phyloP scores from a whole-genome alignment of 495 filamentous ascomycete species.

The Stereocaulon alpinum region DNA sequence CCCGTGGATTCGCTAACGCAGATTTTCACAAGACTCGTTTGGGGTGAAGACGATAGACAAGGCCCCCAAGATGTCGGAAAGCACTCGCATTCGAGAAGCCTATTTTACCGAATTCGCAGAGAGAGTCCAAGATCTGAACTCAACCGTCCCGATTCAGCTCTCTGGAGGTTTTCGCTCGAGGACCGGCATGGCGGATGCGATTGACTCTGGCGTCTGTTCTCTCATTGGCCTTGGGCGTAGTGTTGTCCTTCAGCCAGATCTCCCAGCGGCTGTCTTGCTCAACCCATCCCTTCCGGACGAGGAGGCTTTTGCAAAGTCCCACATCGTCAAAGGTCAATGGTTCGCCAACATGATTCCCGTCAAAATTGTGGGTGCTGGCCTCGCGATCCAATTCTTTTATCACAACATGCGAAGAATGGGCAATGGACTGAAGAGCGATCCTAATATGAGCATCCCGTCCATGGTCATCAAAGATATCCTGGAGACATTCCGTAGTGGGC shows the following conservation, averaged over 20 bases:
- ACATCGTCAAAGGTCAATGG: slow-evolving; percentile 24
- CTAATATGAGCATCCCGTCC: slow-evolving; percentile 20
- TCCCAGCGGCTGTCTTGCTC: slow-evolving; percentile 17
- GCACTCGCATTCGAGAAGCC: slow-evolving; percentile 20
- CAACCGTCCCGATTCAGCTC: slow-evolving; percentile 17
- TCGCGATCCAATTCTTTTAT: slow-evolving; percentile 24
- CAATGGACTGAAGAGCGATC: slow-evolving; percentile 21
- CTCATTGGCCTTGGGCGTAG: slow-evolving; percentile 21
- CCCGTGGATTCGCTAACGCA: neutral
- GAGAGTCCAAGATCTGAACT: slow-evolving; percentile 13
- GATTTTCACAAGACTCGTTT: slow-evolving; percentile 13
- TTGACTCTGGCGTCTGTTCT: slow-evolving; percentile 17
- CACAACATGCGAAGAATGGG: slow-evolving; percentile 25
- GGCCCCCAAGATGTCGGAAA: slow-evolving; percentile 16
- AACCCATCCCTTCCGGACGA: slow-evolving; percentile 19
- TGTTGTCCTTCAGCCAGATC: slow-evolving; percentile 19
- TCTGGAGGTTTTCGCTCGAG: slow-evolving; percentile 22
- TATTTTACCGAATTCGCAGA: slow-evolving; percentile 25
- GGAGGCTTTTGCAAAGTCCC: slow-evolving; percentile 19
- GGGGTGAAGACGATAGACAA: slow-evolving; percentile 8
- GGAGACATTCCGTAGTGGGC: slow-evolving; percentile 11
- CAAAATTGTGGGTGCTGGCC: slow-evolving; percentile 20
- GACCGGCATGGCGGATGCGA: slow-evolving; percentile 24
- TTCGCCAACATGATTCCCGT: slow-evolving; percentile 22
- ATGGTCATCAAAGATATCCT: slow-evolving; percentile 14